These are phyloP conservation scores for Apodospora peruviana DNA, from an alignment of 495 filamentous ascomycete species.

Conservation along the genomic window DNA sequence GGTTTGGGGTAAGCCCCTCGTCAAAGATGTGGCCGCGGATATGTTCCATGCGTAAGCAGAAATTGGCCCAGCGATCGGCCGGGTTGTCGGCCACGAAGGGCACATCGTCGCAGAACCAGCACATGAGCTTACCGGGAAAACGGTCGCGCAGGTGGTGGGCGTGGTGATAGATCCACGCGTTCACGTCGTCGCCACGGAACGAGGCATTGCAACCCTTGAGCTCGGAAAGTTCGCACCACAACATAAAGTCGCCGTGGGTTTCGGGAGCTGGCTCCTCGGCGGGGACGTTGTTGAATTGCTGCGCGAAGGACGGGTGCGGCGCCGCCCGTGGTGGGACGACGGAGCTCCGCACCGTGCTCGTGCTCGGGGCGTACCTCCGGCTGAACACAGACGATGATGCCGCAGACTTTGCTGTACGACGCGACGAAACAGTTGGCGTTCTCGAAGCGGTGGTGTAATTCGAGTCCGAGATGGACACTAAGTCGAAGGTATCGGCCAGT, in stretches of 20 bases:
- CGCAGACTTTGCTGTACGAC: not conserved
- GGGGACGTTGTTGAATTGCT: constrained; percentile 1
- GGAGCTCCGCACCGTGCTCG: constrained; percentile 2
- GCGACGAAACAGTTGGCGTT: not conserved
- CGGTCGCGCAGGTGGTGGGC: constrained; percentile 24
- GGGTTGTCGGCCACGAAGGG: constrained; percentile 12
- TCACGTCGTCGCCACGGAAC: constrained; percentile 30
- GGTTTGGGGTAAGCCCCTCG: constrained; percentile 5
- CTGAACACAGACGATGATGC: constrained; percentile 9
- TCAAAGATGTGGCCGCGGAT: constrained; percentile 32
- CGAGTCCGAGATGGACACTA: not conserved
- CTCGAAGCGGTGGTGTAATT: not conserved
- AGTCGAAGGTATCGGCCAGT: not conserved
- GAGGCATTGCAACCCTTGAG: constrained; percentile 17
- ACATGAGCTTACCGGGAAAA: constrained; percentile 32
- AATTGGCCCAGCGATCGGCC: constrained; percentile 15
- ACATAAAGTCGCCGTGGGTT: not conserved
- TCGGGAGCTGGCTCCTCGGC: not conserved
- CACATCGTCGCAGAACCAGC: constrained; percentile 43
- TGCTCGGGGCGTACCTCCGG: not conserved
- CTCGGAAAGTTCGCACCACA: constrained; percentile 39
- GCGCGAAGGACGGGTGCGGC: not conserved
- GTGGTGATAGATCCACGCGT: constrained; percentile 40
- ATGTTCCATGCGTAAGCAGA: constrained; percentile 39
- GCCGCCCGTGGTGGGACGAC: not conserved